Conservation (phyloP, 306 rosid species). For the Lotus japonicus region DNA sequence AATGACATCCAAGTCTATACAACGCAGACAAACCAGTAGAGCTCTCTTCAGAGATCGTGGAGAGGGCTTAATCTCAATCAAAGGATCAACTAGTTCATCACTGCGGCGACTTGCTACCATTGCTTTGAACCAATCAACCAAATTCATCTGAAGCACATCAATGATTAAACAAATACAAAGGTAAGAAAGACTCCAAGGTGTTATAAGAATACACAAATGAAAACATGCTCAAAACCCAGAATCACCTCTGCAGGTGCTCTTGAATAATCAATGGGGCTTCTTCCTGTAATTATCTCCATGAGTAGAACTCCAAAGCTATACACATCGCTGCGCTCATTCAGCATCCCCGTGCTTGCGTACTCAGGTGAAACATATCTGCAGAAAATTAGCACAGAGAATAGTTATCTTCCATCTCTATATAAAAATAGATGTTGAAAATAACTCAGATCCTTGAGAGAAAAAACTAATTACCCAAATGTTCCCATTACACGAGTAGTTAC, state of each 20-base stretch:
- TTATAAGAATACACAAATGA: not conserved
- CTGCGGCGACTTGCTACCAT: conserved; percentile 87
- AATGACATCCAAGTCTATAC: conserved; percentile 76
- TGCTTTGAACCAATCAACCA: conserved; percentile 94
- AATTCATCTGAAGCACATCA: conserved; percentile 76
- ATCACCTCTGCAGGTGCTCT: conserved; percentile 87
- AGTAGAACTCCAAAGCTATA: conserved; percentile 92
- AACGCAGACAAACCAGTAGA: conserved; percentile 81
- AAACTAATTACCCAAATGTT: conserved; percentile 70
- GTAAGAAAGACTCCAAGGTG: not conserved
- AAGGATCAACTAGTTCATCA: conserved; percentile 73
- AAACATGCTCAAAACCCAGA: not conserved
- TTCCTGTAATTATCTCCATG: conserved; percentile 96
- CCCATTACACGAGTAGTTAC: conserved; percentile 99
- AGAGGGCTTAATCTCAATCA: conserved; percentile 65
- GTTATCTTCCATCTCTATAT: not conserved
- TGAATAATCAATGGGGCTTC: conserved; percentile 92
- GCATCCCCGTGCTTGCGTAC: conserved; percentile 97
- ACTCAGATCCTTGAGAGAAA: not conserved
- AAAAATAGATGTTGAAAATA: not conserved
- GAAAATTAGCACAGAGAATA: not conserved
- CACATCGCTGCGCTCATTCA: conserved; percentile 88
- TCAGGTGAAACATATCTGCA: conserved; percentile 95
- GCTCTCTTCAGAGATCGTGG: conserved; percentile 76
- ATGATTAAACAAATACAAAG: not conserved